Conservation (phyloP, 2,329 filamentous ascomycete genomes). For the Septoria linicola region DNA sequence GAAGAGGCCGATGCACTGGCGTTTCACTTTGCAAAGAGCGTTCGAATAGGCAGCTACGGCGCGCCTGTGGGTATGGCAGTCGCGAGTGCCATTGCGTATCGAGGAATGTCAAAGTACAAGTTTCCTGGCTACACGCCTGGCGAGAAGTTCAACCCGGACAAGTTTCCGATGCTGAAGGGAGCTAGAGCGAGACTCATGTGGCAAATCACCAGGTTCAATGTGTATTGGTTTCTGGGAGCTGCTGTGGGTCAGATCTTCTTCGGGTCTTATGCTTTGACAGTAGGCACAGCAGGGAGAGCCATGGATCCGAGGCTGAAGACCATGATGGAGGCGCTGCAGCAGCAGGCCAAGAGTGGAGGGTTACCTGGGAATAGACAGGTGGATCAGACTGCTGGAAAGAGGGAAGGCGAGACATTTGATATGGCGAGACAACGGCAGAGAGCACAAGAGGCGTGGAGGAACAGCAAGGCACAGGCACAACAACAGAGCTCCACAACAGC, state of each 20-base stretch:
- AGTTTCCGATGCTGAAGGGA: slow-evolving; percentile 37
- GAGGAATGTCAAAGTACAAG: slow-evolving; percentile 37
- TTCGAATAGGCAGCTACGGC: slow-evolving; percentile 43
- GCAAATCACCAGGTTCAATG: slow-evolving; percentile 34
- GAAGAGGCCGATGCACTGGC: slow-evolving; percentile 47
- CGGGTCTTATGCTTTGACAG: slow-evolving; percentile 36
- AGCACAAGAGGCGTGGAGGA: slow-evolving; percentile 29
- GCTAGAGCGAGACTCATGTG: slow-evolving; percentile 36
- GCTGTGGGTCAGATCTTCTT: slow-evolving; percentile 38
- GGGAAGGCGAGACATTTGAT: slow-evolving; percentile 32
- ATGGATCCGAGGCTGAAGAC: slow-evolving; percentile 44
- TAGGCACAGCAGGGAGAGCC: slow-evolving; percentile 38
- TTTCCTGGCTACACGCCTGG: slow-evolving; percentile 46
- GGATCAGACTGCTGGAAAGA: slow-evolving; percentile 26
- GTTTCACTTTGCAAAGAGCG: slow-evolving; percentile 41
- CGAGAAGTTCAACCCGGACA: slow-evolving; percentile 42
- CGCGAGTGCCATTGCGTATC: slow-evolving; percentile 39
- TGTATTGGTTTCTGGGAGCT: slow-evolving; percentile 36
- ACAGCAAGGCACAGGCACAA: slow-evolving; percentile 8
- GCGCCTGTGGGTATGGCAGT: slow-evolving; percentile 37
- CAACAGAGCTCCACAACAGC: slow-evolving; percentile 1
- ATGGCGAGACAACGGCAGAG: slow-evolving; percentile 34
- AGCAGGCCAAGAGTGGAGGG: slow-evolving; percentile 26
- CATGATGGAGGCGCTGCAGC: slow-evolving; percentile 39
- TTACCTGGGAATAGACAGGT: slow-evolving; percentile 20